Base-by-base conservation (phyloP, 2,329 filamentous ascomycete genomes). In the Lachnellula cervina region DNA sequence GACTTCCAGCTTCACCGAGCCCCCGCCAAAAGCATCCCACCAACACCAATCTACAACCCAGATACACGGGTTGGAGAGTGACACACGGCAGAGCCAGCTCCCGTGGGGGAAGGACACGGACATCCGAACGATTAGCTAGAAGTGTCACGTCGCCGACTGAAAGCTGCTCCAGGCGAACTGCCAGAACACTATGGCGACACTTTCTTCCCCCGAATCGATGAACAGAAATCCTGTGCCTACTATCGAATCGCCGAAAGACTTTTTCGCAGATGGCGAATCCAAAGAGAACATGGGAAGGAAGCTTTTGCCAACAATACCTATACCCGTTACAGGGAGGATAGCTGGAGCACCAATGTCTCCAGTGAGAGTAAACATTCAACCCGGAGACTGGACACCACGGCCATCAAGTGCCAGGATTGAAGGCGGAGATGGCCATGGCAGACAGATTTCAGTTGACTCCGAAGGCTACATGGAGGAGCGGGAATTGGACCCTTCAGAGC, bases 321-420 rank as follows among this genome's bases (percentile, higher is more conserved):
- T 64, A 40, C 61, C 66, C n/a, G 34, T 60, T 4, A 53, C 58
- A 43, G 64, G 62, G 14, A 60, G 74, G 57, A 71, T 83, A 57
- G 76, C 77, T 58, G 75, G 78, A 50, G 74, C 76, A 16, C 81
- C 81, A 32, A 73, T 77, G 28, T 84, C 82, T 42, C 81, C 82
- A 17, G 79, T 82, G 54, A 76, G 73, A 55, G 75, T 83, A 52
- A 81, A 79, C 64, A 77, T 80, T 54, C 77, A 78, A 49, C 70
- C 74, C 23, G 79, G 80, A 43, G 74, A 78, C 65, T 82, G 77
- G 77, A 72, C 73, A 19, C 74, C 75, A 21, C 74, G 74, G 62
- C 76, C 80, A 21, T 79, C 78, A 32, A 78, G 79, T 62, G 78
- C 72, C 32, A 74, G 76, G 60, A 77, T 84, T 56, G 79, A 82